Evolutionary conservation across 73 alveolate species (phyloP), one percentile per base, ranked within the genome.

Genomic region (Paramecium caudatum): DNA sequence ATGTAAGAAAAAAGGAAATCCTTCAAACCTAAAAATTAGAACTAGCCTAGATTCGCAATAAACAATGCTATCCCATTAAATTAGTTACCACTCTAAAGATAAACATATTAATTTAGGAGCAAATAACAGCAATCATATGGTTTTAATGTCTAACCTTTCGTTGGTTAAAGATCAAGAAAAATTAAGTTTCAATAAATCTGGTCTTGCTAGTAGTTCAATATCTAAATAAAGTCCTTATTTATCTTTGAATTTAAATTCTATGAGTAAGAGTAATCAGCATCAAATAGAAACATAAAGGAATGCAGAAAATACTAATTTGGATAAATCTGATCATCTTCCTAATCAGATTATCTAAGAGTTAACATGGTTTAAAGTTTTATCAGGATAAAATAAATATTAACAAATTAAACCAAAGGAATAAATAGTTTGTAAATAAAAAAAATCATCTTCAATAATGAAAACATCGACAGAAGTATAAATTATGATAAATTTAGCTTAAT

Each of bases 401-500:
- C 17, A 19, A 1, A 55, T n/a, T n/a, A n/a, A n/a, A n/a, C n/a
- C n/a, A n/a, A n/a, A n/a, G n/a, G n/a, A n/a, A n/a, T n/a, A n/a
- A n/a, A n/a, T n/a, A n/a, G n/a, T n/a, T n/a, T n/a, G n/a, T n/a
- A n/a, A n/a, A n/a, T n/a, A n/a, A n/a, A n/a, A n/a, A n/a, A n/a
- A n/a, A n/a, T n/a, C n/a, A n/a, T n/a, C n/a, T n/a, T 55, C 80
- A 1, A 55, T 55, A 55, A 27, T 55, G 0, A 55, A 43, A 23
- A 55, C 80, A 55, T 55, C 80, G 30, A 55, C 80, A 27, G 80
- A 55, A 55, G 46, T 55, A 19, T 55, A 2, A 55, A 25, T 23
- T 23, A 55, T 2, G 12, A 21, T 25, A 55, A 55, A 55, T n/a
- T n/a, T n/a, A n/a, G n/a, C n/a, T n/a, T n/a, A n/a, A n/a, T n/a